Base-by-base conservation (phyloP, 345 rosid genomes). In the Corchorus capsularis region DNA sequence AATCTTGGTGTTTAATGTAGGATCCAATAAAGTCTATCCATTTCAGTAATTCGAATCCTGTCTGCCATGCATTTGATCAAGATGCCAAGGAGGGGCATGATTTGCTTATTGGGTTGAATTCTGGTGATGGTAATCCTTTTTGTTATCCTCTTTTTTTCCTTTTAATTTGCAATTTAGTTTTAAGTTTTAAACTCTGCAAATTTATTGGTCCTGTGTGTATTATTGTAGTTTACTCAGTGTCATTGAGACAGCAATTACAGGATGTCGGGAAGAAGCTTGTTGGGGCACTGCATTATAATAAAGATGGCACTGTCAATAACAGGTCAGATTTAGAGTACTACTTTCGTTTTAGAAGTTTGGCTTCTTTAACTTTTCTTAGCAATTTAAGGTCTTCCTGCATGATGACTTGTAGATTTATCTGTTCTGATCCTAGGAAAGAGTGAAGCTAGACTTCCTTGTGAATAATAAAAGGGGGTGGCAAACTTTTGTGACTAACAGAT, bases 31-130 rank as follows among this genome's bases (percentile, higher is more conserved):
- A 96, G 86, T 89, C 99, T 67, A 91, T 96, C 82, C 97, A 94
- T 86, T 94, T 96, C 81, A 91, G 94, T 83, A 96, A 89, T 74
- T 90, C 94, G 11, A 92, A 91, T 74, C 99, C 98, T 15, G 90
- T 94, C 71, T 96, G 98, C 82, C 99, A 96, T 78, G 91, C 98
- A 61, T 96, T 94, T 82, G 97, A 96, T 83, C 92, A 87, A 70
- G 94, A 96, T 85, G 89, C 98, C 47, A 92, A 93, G 85, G 99
- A 96, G 82, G 99, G 98, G 9, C 99, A 96, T 87, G 99, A 96
- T 86, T 88, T 96, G 84, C 91, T 96, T 71, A 85, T 96, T 73
- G 99, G 97, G 52, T 79, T 96, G 78, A 94, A 82, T 82, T 89
- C 98, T 69, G 99, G 99, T 46, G 99, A 96, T 88, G 99, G 99